Conservation (phyloP, 2,329 filamentous ascomycete species). For the Rhexocercosporidium sp. region DNA sequence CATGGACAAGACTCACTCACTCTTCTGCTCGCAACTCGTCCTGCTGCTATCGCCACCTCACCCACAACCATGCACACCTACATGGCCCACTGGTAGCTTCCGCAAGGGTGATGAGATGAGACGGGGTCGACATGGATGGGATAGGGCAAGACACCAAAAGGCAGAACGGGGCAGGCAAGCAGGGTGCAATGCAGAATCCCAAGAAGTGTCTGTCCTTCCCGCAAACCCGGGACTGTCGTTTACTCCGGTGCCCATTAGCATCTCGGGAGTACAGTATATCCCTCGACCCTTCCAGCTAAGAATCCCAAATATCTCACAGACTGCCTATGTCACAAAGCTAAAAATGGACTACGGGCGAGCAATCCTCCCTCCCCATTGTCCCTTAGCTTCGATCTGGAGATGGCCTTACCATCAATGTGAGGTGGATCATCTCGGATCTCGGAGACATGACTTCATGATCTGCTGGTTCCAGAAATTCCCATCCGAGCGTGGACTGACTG, state of each 20-base stretch:
- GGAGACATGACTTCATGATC: conserved; percentile 1
- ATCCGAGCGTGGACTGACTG: background rate
- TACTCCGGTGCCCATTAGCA: background rate
- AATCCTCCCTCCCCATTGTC: no score
- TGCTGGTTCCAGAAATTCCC: background rate
- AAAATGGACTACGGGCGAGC: background rate
- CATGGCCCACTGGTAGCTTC: background rate
- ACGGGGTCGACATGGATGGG: background rate
- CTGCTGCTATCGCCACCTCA: no score
- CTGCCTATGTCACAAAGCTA: background rate
- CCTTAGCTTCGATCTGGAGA: background rate
- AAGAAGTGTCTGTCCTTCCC: background rate
- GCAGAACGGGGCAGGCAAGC: background rate
- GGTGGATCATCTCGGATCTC: no score
- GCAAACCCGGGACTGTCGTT: background rate
- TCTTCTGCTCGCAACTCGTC: no score
- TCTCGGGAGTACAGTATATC: no score
- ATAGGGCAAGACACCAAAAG: no score
- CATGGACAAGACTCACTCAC: no score
- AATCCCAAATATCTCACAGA: background rate
- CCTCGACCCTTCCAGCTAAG: background rate
- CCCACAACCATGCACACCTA: background rate
- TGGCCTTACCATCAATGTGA: background rate
- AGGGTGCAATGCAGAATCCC: background rate
- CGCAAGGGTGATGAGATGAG: background rate